Percentiles rank a stretch among this genome's conserved stretches.
These are phyloP conservation scores for Cladophialophora carrionii DNA, from an alignment of 2,329 filamentous ascomycete genomes.

Conservation along the genomic window DNA sequence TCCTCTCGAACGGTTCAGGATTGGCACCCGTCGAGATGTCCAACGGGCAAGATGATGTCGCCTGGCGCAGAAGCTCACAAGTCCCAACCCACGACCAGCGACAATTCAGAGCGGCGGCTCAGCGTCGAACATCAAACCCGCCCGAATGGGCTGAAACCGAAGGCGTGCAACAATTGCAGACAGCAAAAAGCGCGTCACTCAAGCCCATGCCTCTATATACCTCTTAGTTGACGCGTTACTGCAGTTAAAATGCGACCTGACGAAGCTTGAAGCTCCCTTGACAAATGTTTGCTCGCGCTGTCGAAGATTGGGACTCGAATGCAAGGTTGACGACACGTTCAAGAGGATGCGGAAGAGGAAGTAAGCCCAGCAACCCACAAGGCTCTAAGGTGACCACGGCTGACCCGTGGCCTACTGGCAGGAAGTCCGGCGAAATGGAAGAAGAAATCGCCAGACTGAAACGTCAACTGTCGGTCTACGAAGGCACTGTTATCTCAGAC, in stretches of 20 bases:
- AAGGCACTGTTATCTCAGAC: background rate
- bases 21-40: too few relatives aligned
- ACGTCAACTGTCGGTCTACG: constrained; percentile 12
- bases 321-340: constrained; percentile 33
- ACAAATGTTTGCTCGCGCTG: constrained; percentile 28
- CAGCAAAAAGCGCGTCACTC: constrained; percentile 13
- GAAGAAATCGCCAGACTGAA: constrained; percentile 15
- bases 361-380: constrained; percentile 8
- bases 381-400: background rate
- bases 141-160: constrained; percentile 11
- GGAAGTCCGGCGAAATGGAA: constrained; percentile 7
- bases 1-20: too few relatives aligned
- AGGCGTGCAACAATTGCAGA: constrained; percentile 16
- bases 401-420: background rate
- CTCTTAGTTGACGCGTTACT: background rate
- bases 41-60: background rate
- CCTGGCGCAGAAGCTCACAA: background rate
- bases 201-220: background rate
- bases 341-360: constrained; percentile 33
- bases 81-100: background rate
- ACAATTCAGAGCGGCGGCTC: background rate
- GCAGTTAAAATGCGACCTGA: constrained; percentile 12
- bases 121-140: constrained; percentile 8
- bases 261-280: constrained; percentile 5
- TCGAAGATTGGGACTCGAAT: constrained; percentile 21